These are phyloP conservation scores for Cryptococcus sp. DNA, from an alignment of 1,284 basidiomycete species.

Conservation along the genomic window DNA sequence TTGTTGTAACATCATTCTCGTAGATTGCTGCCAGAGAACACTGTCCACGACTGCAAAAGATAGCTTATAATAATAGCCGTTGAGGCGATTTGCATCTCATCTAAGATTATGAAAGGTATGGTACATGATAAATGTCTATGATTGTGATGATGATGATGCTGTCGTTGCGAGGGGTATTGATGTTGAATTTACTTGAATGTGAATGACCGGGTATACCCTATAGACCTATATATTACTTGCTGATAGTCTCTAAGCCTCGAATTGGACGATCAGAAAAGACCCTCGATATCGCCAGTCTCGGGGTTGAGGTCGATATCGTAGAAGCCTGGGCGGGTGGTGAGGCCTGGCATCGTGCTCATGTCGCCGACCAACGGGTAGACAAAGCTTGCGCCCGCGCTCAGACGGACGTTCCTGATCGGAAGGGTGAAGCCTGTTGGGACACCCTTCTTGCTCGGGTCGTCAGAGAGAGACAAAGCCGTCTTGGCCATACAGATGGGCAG, in stretches of 20 bases:
- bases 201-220: not conserved
- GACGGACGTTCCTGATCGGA: slow-evolving; percentile 84
- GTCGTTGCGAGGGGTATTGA: slow-evolving; percentile 6
- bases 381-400: slow-evolving; percentile 94
- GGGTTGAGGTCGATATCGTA: slow-evolving; percentile 55
- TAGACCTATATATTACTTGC: not conserved
- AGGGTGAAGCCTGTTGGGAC: slow-evolving; percentile 89
- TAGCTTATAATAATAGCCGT: not conserved
- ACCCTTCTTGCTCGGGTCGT: slow-evolving; percentile 87
- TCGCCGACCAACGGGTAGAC: slow-evolving; percentile 91
- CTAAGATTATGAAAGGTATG: slow-evolving; percentile 1
- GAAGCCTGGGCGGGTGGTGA: slow-evolving; percentile 85
- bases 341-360: slow-evolving; percentile 97
- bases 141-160: slow-evolving; percentile 1
- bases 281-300: slow-evolving; percentile 52
- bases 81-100: slow-evolving; percentile 1
- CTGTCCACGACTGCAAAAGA: not conserved
- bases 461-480: slow-evolving; percentile 95
- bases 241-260: not conserved
- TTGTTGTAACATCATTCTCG: too few species aligned
- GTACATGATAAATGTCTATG: slow-evolving; percentile 1
- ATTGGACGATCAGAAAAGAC: slow-evolving; percentile 45
- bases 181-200: slow-evolving; percentile 8
- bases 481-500: slow-evolving; percentile 92
- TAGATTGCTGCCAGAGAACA: not conserved